Base-by-base conservation (phyloP, 2,329 filamentous ascomycete species). In the Scedosporium boydii region DNA sequence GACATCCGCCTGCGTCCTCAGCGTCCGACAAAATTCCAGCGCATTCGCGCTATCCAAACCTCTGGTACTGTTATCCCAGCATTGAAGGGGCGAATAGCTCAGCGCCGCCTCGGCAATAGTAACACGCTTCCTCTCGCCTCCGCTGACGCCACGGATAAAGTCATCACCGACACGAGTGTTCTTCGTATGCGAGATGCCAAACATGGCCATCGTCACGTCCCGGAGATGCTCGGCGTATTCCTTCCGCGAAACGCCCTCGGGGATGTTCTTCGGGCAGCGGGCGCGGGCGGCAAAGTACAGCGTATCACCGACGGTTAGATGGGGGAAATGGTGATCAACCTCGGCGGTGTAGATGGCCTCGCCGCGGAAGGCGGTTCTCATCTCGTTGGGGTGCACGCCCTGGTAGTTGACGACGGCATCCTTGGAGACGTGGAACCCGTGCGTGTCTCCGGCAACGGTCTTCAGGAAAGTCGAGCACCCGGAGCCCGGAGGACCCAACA, bases 381-480 rank as follows among this genome's bases (percentile, higher is more conserved):
- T 87, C 66, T 84, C 76, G 63, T 83, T 71, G 59, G 83, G 77
- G 3, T 78, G 76, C 65, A 84, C 81, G 66, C 79, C 80, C 67
- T 87, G 82, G 67, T 89, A 90, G 71, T 89, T 87, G 63, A 89
- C 75, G 56, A 83, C 77, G 0, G 83, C 82, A 16, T 76, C 75
- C 16, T 83, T 71, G 21, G 85, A 82, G 4, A 89, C 77, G 63
- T 80, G 80, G 65, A 88, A 81, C 16, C 86, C 87, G 64, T 88
- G 81, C 0, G 84, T 87, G 70, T 90, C 86, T 41, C 87, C 87
- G 2, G 71, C 70, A 6, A 73, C 57, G 3, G 70, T 66, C 63
- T 88, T 88, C 58, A 90, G 75, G 65, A 90, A 85, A 0, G 87
- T 89, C 9, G 86, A 86, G 67, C 87, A 90, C n/a, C 83, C 83